Conservation (phyloP, 2,329 filamentous ascomycete genomes). For the Emericellopsis cladophorae region DNA sequence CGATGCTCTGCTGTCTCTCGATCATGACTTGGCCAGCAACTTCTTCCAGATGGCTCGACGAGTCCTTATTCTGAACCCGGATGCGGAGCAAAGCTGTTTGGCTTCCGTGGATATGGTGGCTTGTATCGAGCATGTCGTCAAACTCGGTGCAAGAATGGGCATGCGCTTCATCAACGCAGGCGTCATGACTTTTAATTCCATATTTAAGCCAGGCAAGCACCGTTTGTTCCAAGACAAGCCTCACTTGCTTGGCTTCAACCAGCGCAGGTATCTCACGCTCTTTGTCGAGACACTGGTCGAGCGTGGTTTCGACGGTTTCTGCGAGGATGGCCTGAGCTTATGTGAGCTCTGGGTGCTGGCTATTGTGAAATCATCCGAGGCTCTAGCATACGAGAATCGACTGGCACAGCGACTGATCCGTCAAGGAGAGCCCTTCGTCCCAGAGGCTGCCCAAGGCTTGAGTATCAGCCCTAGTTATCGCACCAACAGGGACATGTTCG, state of each 20-base stretch:
- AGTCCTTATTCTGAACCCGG: constrained; percentile 14
- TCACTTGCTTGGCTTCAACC: constrained; percentile 22
- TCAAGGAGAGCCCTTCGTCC: constrained; percentile 28
- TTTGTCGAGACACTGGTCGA: constrained; percentile 39
- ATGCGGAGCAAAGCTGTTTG: constrained; percentile 5
- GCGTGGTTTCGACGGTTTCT: constrained; percentile 31
- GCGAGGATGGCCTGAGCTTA: constrained; percentile 28
- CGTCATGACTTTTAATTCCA: constrained; percentile 27
- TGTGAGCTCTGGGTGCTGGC: constrained; percentile 39
- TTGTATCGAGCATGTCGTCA: constrained; percentile 31
- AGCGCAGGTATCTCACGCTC: constrained; percentile 33
- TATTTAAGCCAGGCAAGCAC: constrained; percentile 34
- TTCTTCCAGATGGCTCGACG: constrained; percentile 35
- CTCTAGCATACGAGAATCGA: constrained; percentile 33
- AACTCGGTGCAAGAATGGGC: constrained; percentile 31
- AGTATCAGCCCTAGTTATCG: constrained; percentile 30
- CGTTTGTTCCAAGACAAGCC: constrained; percentile 32
- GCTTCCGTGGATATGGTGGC: constrained; percentile 10
- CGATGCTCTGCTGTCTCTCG: constrained; percentile 32
- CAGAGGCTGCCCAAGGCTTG: constrained; percentile 21
- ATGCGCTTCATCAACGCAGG: constrained; percentile 30
- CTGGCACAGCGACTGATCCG: constrained; percentile 32
- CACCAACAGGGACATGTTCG: constrained; percentile 34
- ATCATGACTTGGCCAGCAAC: constrained; percentile 30
- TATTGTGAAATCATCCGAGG: constrained; percentile 34